Evolutionary conservation across 148 eudicot genomes (phyloP), one percentile per base, ranked within the genome.

Genomic region (Rhododendron griersonianum): DNA sequence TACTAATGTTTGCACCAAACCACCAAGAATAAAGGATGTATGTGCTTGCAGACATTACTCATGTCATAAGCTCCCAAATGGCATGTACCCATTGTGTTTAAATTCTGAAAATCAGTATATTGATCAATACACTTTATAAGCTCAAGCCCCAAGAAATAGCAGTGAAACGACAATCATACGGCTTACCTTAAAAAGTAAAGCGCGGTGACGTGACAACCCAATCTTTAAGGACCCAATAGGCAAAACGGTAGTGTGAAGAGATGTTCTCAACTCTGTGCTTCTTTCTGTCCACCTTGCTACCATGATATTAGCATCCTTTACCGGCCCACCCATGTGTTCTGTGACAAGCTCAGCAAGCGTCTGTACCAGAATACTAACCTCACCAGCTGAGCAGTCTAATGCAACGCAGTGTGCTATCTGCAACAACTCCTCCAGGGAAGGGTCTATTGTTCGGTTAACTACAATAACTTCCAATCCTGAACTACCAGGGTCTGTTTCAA

Each of bases 171-270:
- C 19, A 89, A 65, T 53, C 33, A 83, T 85, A 88, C 55, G 87
- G 71, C 90, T 86, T 85, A 95, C 99, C 98, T 98, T 98, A 82
- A 98, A 98, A 89, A 98, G 99, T 89, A 98, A 91, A 86, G 99
- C 98, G 81, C 98, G 98, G 83, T 98, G 98, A 39, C 98, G 95
- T 51, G 92, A 94, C 87, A 98, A 88, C 37, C 99, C 99, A 91
- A 93, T 85, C 84, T 90, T 95, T 82, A 98, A 87, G 78, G 98
- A 92, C 84, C 99, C 98, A 84, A 98, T 91, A 33, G 98, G 99
- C 82, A 93, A 93, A 82, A 98, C 93, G 87, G 92, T 91, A 39
- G 99, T 94, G 85, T 94, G 94, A 81, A 95, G 96, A 84, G 98
- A 95, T 86, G 96, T 93, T 87, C 93, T 94, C 89, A 98, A 85